These are phyloP conservation scores for Middelhovenomyces tepae DNA, from an alignment of 805 yeast genomes.

Conservation along the genomic window DNA sequence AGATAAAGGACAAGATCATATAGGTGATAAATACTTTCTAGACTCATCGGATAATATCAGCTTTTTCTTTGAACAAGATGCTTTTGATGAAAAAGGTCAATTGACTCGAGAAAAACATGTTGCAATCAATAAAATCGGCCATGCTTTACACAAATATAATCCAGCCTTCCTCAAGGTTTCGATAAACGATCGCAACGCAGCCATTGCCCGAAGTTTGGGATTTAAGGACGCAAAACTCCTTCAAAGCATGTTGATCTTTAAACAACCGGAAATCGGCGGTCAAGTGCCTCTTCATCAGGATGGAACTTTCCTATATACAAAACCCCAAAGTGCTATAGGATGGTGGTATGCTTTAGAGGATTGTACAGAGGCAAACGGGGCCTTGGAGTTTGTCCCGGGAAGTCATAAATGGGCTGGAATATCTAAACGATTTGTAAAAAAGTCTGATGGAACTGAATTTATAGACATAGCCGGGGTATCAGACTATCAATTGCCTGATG, in stretches of 20 bases:
- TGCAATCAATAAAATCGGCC: constrained; percentile 73
- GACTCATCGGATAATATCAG: constrained; percentile 60
- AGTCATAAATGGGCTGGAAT: constrained; percentile 53
- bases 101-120: constrained; percentile 43
- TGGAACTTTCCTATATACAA: constrained; percentile 61
- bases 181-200: constrained; percentile 39
- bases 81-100: constrained; percentile 46
- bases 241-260: constrained; percentile 72
- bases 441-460: constrained; percentile 51
- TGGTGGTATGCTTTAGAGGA: constrained; percentile 79
- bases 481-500: constrained; percentile 25
- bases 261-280: constrained; percentile 65
- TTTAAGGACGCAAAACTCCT: constrained; percentile 60
- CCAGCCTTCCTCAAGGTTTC: constrained; percentile 43
- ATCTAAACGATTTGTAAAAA: constrained; percentile 53
- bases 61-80: constrained; percentile 64
- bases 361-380: constrained; percentile 59
- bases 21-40: constrained; percentile 67
- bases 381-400: constrained; percentile 61
- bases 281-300: constrained; percentile 76
- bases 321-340: constrained; percentile 65
- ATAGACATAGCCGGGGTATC: constrained; percentile 28
- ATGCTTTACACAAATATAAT: constrained; percentile 57
- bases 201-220: constrained; percentile 43
- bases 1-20: constrained; percentile 40